These are phyloP conservation scores for Epicoccum sorghinum DNA, from an alignment of 2,329 filamentous ascomycete species.

Conservation along the genomic window DNA sequence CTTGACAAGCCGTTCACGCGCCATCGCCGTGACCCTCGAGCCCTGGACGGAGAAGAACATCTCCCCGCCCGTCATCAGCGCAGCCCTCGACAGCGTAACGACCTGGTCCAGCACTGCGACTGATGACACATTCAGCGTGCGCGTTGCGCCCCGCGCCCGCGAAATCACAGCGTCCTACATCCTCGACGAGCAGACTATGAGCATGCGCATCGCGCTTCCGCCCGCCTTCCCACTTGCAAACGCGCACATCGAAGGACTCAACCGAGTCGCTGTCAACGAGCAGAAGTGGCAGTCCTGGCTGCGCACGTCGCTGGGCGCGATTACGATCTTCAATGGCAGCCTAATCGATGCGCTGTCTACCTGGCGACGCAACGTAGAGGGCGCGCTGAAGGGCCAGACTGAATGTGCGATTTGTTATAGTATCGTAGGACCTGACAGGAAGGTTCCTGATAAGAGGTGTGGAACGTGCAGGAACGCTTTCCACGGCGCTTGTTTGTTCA, in stretches of 20 bases:
- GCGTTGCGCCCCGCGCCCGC: conserved; percentile 70
- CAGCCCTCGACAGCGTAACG: conserved; percentile 70
- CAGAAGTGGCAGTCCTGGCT: conserved; percentile 94
- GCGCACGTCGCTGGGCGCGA: conserved; percentile 85
- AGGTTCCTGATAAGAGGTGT: conserved; percentile 90
- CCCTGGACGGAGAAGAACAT: conserved; percentile 81
- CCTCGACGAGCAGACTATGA: conserved; percentile 84
- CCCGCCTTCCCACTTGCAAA: conserved; percentile 80
- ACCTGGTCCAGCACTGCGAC: conserved; percentile 60
- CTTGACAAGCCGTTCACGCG: conserved; percentile 75
- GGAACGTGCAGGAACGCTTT: conserved; percentile 93
- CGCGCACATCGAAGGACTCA: conserved; percentile 76
- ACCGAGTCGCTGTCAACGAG: conserved; percentile 85
- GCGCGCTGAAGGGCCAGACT: conserved; percentile 87
- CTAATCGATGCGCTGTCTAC: conserved; percentile 85
- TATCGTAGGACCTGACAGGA: conserved; percentile 86
- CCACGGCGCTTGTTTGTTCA: conserved; percentile 87
- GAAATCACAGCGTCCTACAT: conserved; percentile 86
- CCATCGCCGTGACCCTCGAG: conserved; percentile 80
- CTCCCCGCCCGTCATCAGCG: conserved; percentile 70
- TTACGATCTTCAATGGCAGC: conserved; percentile 89
- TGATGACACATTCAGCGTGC: conserved; percentile 65
- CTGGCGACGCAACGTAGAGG: conserved; percentile 85
- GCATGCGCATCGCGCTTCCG: conserved; percentile 82
- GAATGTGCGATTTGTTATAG: conserved; percentile 98